Conservation (phyloP, 1,284 basidiomycete species). For the Abortiporus biennis region DNA sequence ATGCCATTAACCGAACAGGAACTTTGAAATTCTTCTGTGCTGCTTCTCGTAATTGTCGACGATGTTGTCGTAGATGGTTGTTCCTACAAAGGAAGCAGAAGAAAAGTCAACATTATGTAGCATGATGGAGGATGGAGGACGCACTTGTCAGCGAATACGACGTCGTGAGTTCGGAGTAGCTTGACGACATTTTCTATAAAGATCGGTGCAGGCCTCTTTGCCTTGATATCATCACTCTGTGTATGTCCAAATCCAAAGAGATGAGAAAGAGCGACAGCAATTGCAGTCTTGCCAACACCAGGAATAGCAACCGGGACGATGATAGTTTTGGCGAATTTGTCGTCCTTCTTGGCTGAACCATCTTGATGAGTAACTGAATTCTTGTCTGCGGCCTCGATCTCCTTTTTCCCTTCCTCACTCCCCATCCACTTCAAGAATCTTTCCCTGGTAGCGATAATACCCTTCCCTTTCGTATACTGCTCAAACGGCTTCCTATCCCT, state of each 20-base stretch:
- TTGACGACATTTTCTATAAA: constrained; percentile 77
- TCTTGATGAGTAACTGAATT: constrained; percentile 20
- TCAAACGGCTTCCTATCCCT: constrained; percentile 58
- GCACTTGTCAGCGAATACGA: constrained; percentile 89
- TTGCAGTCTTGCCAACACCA: constrained; percentile 89
- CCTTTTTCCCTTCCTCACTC: constrained; percentile 37
- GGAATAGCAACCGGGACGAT: constrained; percentile 89
- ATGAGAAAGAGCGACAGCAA: constrained; percentile 73
- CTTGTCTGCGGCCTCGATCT: constrained; percentile 21
- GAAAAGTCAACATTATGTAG: not conserved
- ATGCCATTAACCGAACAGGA: constrained; percentile 67
- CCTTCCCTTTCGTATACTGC: constrained; percentile 66
- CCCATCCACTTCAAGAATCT: constrained; percentile 71
- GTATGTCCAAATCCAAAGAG: constrained; percentile 86
- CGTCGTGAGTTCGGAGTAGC: constrained; percentile 56
- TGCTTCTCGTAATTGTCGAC: constrained; percentile 55
- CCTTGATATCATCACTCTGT: constrained; percentile 86
- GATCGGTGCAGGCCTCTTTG: constrained; percentile 70
- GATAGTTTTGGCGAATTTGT: constrained; percentile 74
- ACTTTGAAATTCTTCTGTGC: constrained; percentile 27
- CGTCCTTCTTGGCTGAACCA: constrained; percentile 31
- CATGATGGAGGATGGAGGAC: constrained; percentile 17
- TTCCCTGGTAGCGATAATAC: constrained; percentile 82
- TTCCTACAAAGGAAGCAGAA: constrained; percentile 50
- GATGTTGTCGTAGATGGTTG: constrained; percentile 81